Percentiles rank a stretch among this genome's conserved stretches.
Conservation (phyloP, 345 rosid genomes). For the Salix exigua region DNA sequence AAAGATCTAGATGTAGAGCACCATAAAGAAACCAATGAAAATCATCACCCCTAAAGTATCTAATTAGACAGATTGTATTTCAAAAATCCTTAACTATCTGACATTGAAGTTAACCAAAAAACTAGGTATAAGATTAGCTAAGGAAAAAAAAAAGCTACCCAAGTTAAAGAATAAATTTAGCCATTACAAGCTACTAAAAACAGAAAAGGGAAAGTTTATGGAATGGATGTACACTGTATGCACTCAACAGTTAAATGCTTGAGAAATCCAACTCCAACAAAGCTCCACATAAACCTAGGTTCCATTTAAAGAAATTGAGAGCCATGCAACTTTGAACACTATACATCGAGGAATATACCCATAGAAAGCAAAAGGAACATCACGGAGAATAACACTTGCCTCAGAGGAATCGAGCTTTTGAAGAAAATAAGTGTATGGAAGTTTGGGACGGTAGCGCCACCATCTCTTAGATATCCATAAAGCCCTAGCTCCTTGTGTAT, state of each 20-base stretch:
- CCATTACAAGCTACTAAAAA: background rate
- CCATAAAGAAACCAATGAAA: too few relatives aligned
- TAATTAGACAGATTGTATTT: too few relatives aligned
- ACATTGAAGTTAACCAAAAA: too few relatives aligned
- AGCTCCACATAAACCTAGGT: background rate
- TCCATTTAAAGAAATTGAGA: background rate
- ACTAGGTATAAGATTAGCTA: too few relatives aligned
- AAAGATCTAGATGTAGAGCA: too few relatives aligned
- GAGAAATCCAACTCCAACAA: background rate
- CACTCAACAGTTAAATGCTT: background rate
- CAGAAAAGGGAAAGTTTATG: background rate
- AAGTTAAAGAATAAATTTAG: background rate
- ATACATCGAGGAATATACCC: slow-evolving; percentile 1
- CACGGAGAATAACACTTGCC: slow-evolving; percentile 34
- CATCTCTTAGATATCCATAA: slow-evolving; percentile 97
- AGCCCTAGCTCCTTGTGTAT: slow-evolving; percentile 66
- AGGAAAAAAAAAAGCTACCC: too few relatives aligned
- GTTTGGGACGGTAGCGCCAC: slow-evolving; percentile 95
- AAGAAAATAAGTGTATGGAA: slow-evolving; percentile 88
- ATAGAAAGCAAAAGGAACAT: background rate
- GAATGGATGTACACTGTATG: background rate
- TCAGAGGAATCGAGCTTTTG: slow-evolving; percentile 88
- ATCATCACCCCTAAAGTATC: too few relatives aligned
- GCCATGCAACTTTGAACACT: background rate
- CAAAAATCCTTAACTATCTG: too few relatives aligned